Percentiles rank a stretch among this genome's conserved stretches.
Evolutionary conservation across 805 yeast genomes (phyloP).

Genomic region (Suhomyces vadensis): DNA sequence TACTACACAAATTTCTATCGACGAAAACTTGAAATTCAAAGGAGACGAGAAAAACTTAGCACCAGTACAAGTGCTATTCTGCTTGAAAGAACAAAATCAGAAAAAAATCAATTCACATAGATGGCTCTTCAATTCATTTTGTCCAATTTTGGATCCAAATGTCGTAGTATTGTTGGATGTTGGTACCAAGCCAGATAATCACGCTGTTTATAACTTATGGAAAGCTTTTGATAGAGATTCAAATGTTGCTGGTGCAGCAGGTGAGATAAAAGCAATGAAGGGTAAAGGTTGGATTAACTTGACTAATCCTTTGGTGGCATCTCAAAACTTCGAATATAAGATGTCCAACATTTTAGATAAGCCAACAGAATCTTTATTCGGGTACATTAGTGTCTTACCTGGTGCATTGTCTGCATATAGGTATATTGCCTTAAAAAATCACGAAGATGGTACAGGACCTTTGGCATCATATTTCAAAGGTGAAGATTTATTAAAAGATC

Average conservation of each 20-base stretch:
- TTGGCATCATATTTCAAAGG: conserved; percentile 87
- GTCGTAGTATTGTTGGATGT: conserved; percentile 89
- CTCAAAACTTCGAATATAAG: conserved; percentile 94
- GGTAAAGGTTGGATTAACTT: conserved; percentile 84
- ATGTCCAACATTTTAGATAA: conserved; percentile 96
- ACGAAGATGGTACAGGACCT: conserved; percentile 92
- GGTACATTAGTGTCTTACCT: conserved; percentile 90
- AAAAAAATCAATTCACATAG: conserved; percentile 96
- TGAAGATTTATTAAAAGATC: conserved; percentile 50
- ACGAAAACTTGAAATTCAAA: conserved; percentile 83
- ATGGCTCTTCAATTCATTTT: conserved; percentile 94
- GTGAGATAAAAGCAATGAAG: conserved; percentile 93
- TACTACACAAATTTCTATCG: conserved; percentile 92
- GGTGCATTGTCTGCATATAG: conserved; percentile 96
- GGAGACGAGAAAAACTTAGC: conserved; percentile 89
- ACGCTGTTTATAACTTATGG: conserved; percentile 92
- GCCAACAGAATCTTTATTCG: conserved; percentile 89
- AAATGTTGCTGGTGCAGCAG: conserved; percentile 98
- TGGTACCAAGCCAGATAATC: conserved; percentile 92
- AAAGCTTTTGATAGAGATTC: conserved; percentile 96
- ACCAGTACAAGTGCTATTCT: conserved; percentile 92
- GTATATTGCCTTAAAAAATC: conserved; percentile 80
- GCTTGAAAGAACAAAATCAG: conserved; percentile 87
- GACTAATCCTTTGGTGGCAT: conserved; percentile 88
- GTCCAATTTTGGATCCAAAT: conserved; percentile 90